Percentiles rank a stretch among this genome's conserved stretches.
Evolutionary conservation across 257 asterid genomes (phyloP).

Genomic region (Capsicum baccatum): DNA sequence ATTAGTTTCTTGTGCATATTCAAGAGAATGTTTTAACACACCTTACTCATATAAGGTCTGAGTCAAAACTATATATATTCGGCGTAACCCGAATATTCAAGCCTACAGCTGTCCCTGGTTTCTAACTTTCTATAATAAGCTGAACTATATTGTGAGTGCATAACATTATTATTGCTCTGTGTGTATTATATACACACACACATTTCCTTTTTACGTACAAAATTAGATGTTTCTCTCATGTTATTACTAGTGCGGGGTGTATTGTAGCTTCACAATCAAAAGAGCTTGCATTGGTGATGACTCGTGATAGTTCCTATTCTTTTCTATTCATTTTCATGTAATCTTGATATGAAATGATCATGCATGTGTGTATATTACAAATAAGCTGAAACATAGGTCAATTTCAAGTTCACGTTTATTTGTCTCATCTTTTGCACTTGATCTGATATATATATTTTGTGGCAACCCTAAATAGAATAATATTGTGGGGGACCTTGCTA

Average conservation of each 20-base stretch:
- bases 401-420: constrained; percentile 47
- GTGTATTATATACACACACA: neutral
- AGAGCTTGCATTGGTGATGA: neutral
- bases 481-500: constrained; percentile 63
- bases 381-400: constrained; percentile 36
- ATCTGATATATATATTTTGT: constrained; percentile 39
- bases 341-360: constrained; percentile 35
- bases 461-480: constrained; percentile 35
- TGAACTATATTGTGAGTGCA: neutral
- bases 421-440: constrained; percentile 56
- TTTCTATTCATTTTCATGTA: neutral
- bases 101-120: neutral
- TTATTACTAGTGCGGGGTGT: neutral
- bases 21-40: neutral
- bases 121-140: neutral
- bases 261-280: constrained; percentile 20
- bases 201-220: neutral
- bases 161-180: neutral
- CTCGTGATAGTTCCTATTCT: neutral
- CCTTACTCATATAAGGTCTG: neutral
- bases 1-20: no score
- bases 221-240: neutral
- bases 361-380: constrained; percentile 21
- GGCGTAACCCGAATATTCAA: no score
- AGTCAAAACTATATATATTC: no score